These are phyloP conservation scores for Podosphaera fusca DNA, from an alignment of 2,329 filamentous ascomycete genomes.

Conservation along the genomic window DNA sequence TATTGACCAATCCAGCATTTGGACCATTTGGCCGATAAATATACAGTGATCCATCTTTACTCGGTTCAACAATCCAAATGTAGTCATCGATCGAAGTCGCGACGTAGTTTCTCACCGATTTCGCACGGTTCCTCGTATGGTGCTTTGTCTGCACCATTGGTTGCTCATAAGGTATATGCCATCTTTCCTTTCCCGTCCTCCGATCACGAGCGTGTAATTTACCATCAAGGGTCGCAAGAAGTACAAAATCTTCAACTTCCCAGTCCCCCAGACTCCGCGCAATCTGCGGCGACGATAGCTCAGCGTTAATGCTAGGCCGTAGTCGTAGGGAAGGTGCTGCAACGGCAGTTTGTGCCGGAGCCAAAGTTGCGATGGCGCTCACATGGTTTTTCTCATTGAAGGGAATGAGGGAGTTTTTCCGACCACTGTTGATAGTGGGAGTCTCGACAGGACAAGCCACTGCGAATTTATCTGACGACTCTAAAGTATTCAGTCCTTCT, in stretches of 20 bases:
- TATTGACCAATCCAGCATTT: conserved; percentile 35
- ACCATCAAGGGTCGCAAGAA: conserved; percentile 98
- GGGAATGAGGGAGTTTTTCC: conserved; percentile 13
- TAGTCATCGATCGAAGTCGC: conserved; percentile 53
- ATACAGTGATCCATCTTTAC: conserved; percentile 65
- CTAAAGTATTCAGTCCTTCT: conserved; percentile 2
- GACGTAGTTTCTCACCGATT: conserved; percentile 32
- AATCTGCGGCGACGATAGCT: conserved; percentile 59
- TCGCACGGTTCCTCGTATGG: conserved; percentile 44
- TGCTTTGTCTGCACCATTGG: conserved; percentile 84
- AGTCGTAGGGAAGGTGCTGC: conserved; percentile 66
- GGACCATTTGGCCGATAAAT: conserved; percentile 51
- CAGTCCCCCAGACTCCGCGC: conserved; percentile 97
- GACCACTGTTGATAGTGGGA: conserved; percentile 11
- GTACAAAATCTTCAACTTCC: conserved; percentile 99
- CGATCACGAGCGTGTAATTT: conserved; percentile 80
- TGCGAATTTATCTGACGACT: conserved; percentile 2
- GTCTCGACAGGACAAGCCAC: conserved; percentile 14
- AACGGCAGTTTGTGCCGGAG: conserved; percentile 91
- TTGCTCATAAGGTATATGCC: conserved; percentile 63
- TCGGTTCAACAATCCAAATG: conserved; percentile 88
- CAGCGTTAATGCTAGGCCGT: conserved; percentile 32
- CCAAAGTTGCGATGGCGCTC: conserved; percentile 94
- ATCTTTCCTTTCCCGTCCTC: conserved; percentile 60
- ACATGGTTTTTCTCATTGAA: conserved; percentile 34